Conservation (phyloP, 2,329 filamentous ascomycete genomes). For the Emergomyces pasteurianus region DNA sequence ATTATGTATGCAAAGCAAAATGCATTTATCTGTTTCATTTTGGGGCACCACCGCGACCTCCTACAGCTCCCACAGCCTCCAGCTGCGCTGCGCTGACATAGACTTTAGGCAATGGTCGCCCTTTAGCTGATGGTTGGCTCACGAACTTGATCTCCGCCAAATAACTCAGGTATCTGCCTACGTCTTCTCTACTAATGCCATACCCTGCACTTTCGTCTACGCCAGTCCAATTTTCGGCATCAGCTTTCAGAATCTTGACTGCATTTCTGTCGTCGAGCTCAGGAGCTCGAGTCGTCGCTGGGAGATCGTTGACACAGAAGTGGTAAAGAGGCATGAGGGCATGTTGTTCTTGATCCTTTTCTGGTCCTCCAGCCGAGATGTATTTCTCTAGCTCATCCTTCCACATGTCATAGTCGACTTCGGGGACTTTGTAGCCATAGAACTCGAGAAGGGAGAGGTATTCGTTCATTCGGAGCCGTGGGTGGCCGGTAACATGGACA, state of each 20-base stretch:
- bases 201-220: conserved; percentile 44
- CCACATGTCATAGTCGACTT: conserved; percentile 59
- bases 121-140: conserved; percentile 29
- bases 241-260: conserved; percentile 49
- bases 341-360: conserved; percentile 52
- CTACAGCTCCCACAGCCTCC: conserved; percentile 35
- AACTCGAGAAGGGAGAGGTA: conserved; percentile 58
- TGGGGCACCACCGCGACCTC: conserved; percentile 30
- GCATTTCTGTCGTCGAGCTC: conserved; percentile 66
- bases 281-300: conserved; percentile 55
- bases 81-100: conserved; percentile 28
- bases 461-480: conserved; percentile 64
- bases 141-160: conserved; percentile 53
- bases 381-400: conserved; percentile 54
- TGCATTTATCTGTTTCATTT: not conserved
- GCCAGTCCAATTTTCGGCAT: conserved; percentile 47
- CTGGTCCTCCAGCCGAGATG: conserved; percentile 37
- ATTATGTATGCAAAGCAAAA: not conserved
- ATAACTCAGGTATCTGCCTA: conserved; percentile 54
- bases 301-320: conserved; percentile 59
- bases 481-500: conserved; percentile 67
- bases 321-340: conserved; percentile 65
- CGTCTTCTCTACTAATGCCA: conserved; percentile 48
- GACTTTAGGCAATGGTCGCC: conserved; percentile 30
- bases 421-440: conserved; percentile 61